Evolutionary conservation across 1,284 basidiomycete species (phyloP), one percentile per base, ranked within the genome.

Genomic region (Microbotryum silenes-acaulis): DNA sequence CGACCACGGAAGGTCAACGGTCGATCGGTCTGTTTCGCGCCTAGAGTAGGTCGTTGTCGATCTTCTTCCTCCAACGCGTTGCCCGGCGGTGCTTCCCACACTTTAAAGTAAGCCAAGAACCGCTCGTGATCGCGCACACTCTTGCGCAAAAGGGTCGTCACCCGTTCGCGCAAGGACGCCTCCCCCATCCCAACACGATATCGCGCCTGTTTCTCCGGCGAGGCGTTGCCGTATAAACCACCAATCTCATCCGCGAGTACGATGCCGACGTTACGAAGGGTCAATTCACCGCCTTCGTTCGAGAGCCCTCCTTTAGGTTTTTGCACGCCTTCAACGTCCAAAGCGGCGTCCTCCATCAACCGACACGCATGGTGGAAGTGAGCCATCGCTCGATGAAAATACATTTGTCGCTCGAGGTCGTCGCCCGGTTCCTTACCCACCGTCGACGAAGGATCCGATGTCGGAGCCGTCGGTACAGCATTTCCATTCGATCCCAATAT

Each of bases 361-460:
- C 80, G 78, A 7, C 88, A 77, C 0, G 86, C 86, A 49, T 88
- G 84, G 67, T 88, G 86, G 4, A 90, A 79, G 73, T 87, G 85
- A 2, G 88, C 82, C 6, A 86, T 83, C 3, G 85, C 88, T 52
- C 88, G 83, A 31, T 88, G 78, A 76, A 91, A 91, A 29, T 88
- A 75, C n/a, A 86, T 76, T 70, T 90, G 88, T 0, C 83, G 83
- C 71, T 90, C 88, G 56, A 90, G 25, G 56, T 70, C 69, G 54
- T 70, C 69, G 9, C 69, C 69, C 7, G 69, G 47, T 10, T 61
- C 60, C n/a, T 61, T 60, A 8, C 69, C 69, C 7, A 68, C 54
- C 2, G 83, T 37, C 86, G 86, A 61, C 5, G 37, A 42, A 10
- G 37, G 37, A 42, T 42, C 37, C 14, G 37, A 6, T 42, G 37